These are phyloP conservation scores for Fallopia convolvulus DNA, from an alignment of 148 eudicot species.

Conservation along the genomic window DNA sequence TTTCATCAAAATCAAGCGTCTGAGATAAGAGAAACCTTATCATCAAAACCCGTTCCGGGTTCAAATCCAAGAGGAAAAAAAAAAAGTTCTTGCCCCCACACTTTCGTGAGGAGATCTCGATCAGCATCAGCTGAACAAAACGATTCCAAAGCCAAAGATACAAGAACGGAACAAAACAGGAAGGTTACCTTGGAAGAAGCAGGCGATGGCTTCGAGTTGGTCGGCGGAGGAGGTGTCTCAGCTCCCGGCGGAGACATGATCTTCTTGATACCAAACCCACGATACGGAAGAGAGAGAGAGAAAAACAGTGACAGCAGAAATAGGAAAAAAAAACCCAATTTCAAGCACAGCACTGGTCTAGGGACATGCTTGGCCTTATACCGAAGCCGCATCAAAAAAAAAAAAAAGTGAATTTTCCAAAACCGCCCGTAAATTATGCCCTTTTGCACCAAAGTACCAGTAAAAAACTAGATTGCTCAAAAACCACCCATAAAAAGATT, in stretches of 20 bases:
- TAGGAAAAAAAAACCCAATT: neutral
- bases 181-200: neutral
- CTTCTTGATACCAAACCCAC: neutral
- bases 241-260: constrained; percentile 1
- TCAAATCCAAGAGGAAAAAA: neutral
- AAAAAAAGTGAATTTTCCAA: neutral
- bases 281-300: neutral
- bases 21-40: neutral
- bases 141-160: neutral
- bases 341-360: neutral
- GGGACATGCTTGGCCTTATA: neutral
- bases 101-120: neutral
- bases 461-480: too few species aligned
- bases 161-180: neutral
- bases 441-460: too few species aligned
- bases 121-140: neutral
- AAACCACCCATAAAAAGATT: too few species aligned
- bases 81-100: neutral
- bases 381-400: neutral
- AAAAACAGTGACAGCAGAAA: neutral
- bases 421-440: too few species aligned
- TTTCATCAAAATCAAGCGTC: neutral
- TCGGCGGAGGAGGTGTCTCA: constrained; percentile 8
- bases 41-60: neutral
- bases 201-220: neutral